Conservation (phyloP, 371 early-diverging fungal species). For the Mucor velutinosus region DNA sequence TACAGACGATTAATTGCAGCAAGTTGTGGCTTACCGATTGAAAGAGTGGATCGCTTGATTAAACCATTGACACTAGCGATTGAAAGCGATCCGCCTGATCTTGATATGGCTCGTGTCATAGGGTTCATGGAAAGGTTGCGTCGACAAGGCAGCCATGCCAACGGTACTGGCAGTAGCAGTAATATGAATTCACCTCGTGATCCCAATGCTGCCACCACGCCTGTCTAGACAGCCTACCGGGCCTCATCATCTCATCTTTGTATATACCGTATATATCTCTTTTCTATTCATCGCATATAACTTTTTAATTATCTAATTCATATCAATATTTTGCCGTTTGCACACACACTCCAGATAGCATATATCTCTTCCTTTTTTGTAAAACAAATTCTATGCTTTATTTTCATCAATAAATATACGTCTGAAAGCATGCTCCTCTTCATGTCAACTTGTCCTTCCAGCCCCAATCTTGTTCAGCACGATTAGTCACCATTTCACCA, state of each 20-base stretch:
- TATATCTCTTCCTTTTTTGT: background rate
- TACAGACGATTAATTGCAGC: conserved; percentile 76
- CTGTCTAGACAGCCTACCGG: background rate
- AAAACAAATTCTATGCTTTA: background rate
- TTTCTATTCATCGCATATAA: background rate
- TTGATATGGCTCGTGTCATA: conserved; percentile 60
- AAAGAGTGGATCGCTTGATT: conserved; percentile 69
- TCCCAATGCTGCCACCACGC: conserved; percentile 1
- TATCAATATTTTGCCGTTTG: background rate
- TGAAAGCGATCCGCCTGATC: conserved; percentile 71
- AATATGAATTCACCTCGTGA: conserved; percentile 8
- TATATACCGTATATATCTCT: conserved; percentile 3
- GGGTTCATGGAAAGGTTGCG: conserved; percentile 56
- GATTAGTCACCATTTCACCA: conserved; percentile 38
- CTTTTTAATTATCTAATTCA: background rate
- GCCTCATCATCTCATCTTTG: background rate
- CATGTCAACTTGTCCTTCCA: conserved; percentile 19
- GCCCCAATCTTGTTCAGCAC: conserved; percentile 39
- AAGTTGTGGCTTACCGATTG: conserved; percentile 69
- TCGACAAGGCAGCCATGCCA: conserved; percentile 7
- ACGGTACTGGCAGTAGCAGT: conserved; percentile 49
- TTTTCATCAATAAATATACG: background rate
- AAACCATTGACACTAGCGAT: conserved; percentile 70
- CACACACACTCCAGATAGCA: background rate
- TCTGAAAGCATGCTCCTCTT: background rate